These are phyloP conservation scores for Xerocomus brunneocitrinus DNA, from an alignment of 768 basidiomycete genomes.

Conservation along the genomic window DNA sequence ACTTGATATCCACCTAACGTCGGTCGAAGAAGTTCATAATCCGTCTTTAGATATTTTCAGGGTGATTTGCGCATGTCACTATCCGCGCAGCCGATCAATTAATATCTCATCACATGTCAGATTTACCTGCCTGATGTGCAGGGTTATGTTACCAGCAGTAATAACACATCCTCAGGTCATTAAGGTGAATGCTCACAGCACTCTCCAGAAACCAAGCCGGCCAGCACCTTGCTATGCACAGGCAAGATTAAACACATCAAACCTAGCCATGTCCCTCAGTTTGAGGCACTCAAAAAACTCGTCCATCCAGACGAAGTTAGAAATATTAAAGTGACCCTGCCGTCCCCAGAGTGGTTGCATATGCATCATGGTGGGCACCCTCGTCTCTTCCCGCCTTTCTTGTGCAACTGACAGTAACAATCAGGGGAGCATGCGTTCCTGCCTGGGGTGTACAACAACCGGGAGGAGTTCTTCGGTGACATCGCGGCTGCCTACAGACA, in stretches of 20 bases:
- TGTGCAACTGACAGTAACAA: background rate
- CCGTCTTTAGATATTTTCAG: conserved; percentile 27
- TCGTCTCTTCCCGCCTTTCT: too few relatives aligned
- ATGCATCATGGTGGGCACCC: conserved; percentile 51
- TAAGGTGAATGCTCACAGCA: too few relatives aligned
- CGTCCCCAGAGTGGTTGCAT: conserved; percentile 72
- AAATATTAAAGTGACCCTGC: conserved; percentile 64
- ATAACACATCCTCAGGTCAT: background rate
- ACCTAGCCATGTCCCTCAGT: conserved; percentile 61
- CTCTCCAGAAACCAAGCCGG: too few relatives aligned
- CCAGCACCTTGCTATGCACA: conserved; percentile 33
- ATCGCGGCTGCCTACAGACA: conserved; percentile 21
- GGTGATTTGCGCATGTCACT: background rate
- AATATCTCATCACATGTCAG: conserved; percentile 5
- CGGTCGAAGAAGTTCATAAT: conserved; percentile 15
- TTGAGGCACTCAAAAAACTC: conserved; percentile 53
- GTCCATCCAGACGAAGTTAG: conserved; percentile 59
- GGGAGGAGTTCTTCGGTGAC: conserved; percentile 46
- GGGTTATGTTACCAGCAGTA: conserved; percentile 18
- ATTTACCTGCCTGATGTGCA: conserved; percentile 23
- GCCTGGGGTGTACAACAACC: conserved; percentile 15
- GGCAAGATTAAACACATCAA: conserved; percentile 59
- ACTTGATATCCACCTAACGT: conserved; percentile 7
- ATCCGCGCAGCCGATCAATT: too few relatives aligned
- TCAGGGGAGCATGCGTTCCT: conserved; percentile 23